These are phyloP conservation scores for Schizophyllum commune DNA, from an alignment of 1,284 basidiomycete genomes.

Conservation along the genomic window DNA sequence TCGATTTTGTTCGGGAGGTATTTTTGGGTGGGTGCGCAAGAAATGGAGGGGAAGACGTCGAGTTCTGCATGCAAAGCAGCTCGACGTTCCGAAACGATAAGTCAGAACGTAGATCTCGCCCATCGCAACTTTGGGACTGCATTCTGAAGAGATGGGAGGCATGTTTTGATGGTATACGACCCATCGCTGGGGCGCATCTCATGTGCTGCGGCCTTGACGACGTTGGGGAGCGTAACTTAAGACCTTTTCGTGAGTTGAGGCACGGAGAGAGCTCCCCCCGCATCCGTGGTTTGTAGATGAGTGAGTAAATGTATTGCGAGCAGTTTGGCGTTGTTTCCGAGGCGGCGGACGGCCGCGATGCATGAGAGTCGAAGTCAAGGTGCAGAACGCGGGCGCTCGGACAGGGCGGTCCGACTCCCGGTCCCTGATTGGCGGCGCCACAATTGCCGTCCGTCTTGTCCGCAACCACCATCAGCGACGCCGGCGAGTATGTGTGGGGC, in stretches of 20 bases:
- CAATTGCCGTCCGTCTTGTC: no score
- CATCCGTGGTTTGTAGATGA: background rate
- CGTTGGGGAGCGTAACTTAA: no score
- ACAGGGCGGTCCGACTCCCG: no score
- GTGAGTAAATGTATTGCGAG: background rate
- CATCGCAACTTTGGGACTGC: background rate
- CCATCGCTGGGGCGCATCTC: background rate
- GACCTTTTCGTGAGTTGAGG: background rate
- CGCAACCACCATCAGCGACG: no score
- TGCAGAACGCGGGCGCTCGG: no score
- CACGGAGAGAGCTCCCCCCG: no score
- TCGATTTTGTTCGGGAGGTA: no score
- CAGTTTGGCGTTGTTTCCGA: background rate
- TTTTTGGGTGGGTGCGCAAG: no score
- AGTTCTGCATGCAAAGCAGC: background rate
- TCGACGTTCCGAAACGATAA: background rate
- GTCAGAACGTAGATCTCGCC: background rate
- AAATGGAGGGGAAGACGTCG: background rate
- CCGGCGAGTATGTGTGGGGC: no score
- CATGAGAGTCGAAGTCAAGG: background rate
- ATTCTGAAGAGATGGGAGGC: no score
- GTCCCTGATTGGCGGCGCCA: no score
- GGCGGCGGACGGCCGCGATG: background rate
- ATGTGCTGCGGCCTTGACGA: no score
- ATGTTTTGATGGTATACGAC: background rate